Base-by-base conservation (phyloP, 2,329 filamentous ascomycete species). In the Cladophialophora carrionii region DNA sequence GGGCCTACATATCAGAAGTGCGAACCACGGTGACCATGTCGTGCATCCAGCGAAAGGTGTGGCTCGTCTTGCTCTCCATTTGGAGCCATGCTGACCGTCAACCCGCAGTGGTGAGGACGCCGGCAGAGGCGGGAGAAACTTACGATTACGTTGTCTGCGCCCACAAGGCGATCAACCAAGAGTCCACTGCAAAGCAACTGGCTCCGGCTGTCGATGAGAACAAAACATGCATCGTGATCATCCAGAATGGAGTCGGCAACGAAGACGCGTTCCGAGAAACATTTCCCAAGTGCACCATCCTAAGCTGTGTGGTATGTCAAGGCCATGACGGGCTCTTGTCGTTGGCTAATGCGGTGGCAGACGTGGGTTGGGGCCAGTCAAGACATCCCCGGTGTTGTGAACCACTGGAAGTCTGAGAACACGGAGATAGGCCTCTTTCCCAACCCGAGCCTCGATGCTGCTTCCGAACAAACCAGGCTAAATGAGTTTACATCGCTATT, bases 331-430 rank as follows among this genome's bases (percentile, higher is more conserved):
- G 17, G 41, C 52, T 56, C 20, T 48, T 46, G 17, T 48, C 9
- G 29, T 48, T 17, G 2, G n/a, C 53, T 46, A 34, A 51, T 2
- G 49, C 3, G 5, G 7, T n/a, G 37, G 9, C 26, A 81, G 80
- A 80, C 80, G 1, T 84, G 82, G 84, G 81, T 84, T 0, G 84
- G 84, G 4, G 83, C 82, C 8, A 78, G 74, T 0, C 85, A 87
- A 68, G 74, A 74, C 2, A 72, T 76, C 7, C 83, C 84, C 0
- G 85, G 84, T 0, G 66, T 81, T 2, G 75, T 86, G 26, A 72
- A 74, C 8, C 85, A 87, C 68, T 82, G 76, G 24, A 80, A 79
- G 59, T 81, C 80, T 12, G 85, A 87, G 71, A 78, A 84, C 66
- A 81, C 83, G 72, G 81, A 87, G 62, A 80, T 87, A 3, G 85